Percentiles rank a stretch among this genome's conserved stretches.
phyloP scores from a whole-genome alignment of 2,329 filamentous ascomycete species.

The Acephala macrosclerotiorum region DNA sequence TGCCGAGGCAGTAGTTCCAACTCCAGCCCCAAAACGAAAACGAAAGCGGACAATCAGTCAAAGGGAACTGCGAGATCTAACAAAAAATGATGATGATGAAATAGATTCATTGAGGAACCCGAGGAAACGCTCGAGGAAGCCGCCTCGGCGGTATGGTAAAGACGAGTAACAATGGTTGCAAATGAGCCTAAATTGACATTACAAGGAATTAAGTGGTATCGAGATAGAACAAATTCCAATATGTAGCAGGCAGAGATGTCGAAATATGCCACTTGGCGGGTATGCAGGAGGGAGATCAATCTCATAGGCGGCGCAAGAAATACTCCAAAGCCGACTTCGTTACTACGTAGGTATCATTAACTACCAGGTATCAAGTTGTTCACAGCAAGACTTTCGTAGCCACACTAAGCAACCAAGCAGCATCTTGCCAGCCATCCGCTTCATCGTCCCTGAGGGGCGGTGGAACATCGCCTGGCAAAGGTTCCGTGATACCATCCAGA shows the following conservation, averaged over 20 bases:
- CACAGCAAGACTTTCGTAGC: conserved; percentile 50
- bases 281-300: not conserved
- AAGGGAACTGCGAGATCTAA: not conserved
- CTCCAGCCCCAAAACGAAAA: not conserved
- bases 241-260: not conserved
- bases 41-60: not conserved
- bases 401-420: conserved; percentile 71
- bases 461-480: conserved; percentile 54
- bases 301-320: no score
- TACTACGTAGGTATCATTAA: not conserved
- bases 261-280: not conserved
- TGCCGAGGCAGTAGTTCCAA: not conserved
- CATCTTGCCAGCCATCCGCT: conserved; percentile 70
- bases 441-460: conserved; percentile 58
- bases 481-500: conserved; percentile 35
- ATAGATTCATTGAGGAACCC: not conserved
- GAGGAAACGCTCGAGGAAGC: conserved; percentile 13
- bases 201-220: no score
- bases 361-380: not conserved
- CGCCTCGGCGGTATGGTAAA: conserved; percentile 13
- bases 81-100: not conserved
- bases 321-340: not conserved
- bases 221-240: not conserved
- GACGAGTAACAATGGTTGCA: not conserved
- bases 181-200: not conserved